Percentiles rank a stretch among this genome's conserved stretches.
Conservation (phyloP, 768 basidiomycete genomes). For the Termitomyces sp. region DNA sequence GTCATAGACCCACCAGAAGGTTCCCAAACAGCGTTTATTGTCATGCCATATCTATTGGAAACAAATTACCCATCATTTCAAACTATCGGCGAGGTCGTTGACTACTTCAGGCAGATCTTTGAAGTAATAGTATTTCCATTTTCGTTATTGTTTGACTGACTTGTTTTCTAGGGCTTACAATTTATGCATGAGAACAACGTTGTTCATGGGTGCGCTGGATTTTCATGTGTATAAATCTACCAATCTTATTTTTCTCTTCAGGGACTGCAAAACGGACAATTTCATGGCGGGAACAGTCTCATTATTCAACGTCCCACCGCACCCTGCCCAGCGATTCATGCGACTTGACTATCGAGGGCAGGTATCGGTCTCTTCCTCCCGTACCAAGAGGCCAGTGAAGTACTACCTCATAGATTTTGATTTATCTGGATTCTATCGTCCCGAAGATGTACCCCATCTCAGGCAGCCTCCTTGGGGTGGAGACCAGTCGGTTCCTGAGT, state of each 20-base stretch:
- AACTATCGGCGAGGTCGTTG: background rate
- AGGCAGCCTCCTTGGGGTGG: background rate
- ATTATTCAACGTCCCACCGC: background rate
- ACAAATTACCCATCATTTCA: background rate
- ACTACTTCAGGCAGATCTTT: background rate
- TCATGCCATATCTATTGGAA: conserved; percentile 24
- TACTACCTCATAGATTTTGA: background rate
- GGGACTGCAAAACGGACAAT: background rate
- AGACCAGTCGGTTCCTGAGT: conserved; percentile 21
- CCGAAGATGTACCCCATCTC: conserved; percentile 22
- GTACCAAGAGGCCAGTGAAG: background rate
- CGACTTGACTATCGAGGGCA: background rate
- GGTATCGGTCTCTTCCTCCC: background rate
- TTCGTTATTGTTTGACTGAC: background rate
- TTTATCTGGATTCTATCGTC: conserved; percentile 4
- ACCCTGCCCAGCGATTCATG: background rate
- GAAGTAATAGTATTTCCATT: background rate
- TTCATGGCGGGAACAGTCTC: background rate
- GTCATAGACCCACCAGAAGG: conserved; percentile 17
- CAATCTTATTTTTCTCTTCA: background rate
- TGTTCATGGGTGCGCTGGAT: background rate
- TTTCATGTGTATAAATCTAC: background rate
- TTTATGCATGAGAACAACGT: background rate
- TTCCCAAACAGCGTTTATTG: conserved; percentile 12
- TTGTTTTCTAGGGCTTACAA: background rate